Evolutionary conservation across 441 rosid species (phyloP).

Genomic region (Mallotus repandus): DNA sequence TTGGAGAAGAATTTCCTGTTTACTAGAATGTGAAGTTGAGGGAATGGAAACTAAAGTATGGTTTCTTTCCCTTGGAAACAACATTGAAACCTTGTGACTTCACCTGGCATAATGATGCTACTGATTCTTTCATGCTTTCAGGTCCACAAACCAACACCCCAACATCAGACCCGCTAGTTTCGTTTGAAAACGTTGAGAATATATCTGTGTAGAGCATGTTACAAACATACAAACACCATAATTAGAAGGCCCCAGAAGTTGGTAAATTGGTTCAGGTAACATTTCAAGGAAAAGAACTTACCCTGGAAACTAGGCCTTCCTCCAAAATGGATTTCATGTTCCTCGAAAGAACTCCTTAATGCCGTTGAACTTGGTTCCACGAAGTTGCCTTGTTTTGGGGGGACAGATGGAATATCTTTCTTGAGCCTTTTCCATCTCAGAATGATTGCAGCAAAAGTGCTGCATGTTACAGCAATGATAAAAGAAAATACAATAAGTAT

Average conservation of each 20-base stretch:
- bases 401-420: slow-evolving; percentile 34
- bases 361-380: slow-evolving; percentile 30
- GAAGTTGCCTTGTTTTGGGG: slow-evolving; percentile 31
- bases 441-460: slow-evolving; percentile 38
- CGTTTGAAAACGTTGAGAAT: slow-evolving; percentile 43
- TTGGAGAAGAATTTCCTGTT: too few relatives aligned
- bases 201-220: slow-evolving; percentile 33
- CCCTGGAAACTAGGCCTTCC: slow-evolving; percentile 78
- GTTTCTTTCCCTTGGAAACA: slow-evolving; percentile 33
- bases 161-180: slow-evolving; percentile 41
- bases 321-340: slow-evolving; percentile 61
- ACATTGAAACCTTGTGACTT: slow-evolving; percentile 34
- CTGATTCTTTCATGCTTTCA: slow-evolving; percentile 58
- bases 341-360: slow-evolving; percentile 30
- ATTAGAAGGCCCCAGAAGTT: too few relatives aligned
- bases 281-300: slow-evolving; percentile 21
- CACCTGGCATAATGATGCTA: slow-evolving; percentile 54
- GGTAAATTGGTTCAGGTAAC: too few relatives aligned
- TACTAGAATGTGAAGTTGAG: slow-evolving; percentile 59
- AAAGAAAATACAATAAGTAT: slow-evolving; percentile 54
- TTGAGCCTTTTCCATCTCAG: slow-evolving; percentile 55
- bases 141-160: slow-evolving; percentile 91
- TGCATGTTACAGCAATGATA: slow-evolving; percentile 38
- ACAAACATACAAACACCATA: neutral
- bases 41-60: slow-evolving; percentile 55